These are phyloP conservation scores for Aspergillus egyptiacus DNA, from an alignment of 495 filamentous ascomycete species.

Conservation along the genomic window DNA sequence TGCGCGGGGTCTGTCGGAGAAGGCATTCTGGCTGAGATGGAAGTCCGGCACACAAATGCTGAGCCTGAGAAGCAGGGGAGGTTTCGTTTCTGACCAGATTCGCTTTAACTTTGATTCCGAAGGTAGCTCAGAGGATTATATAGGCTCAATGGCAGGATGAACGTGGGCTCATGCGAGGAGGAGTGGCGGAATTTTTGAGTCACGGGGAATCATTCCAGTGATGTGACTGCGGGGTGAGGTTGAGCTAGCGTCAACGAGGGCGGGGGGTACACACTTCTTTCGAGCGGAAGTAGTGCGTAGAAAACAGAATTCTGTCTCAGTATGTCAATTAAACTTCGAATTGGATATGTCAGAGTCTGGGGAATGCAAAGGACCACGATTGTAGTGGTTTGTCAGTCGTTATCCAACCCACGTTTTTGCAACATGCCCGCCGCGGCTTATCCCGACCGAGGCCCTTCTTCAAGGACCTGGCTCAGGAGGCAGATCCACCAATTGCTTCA, in stretches of 20 bases:
- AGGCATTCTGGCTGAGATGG: slow-evolving; percentile 28
- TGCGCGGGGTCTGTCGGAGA: slow-evolving; percentile 29
- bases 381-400: slow-evolving; percentile 10
- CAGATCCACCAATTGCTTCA: no score
- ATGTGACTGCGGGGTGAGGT: slow-evolving; percentile 4
- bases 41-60: background rate
- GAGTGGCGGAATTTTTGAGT: slow-evolving; percentile 7
- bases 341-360: background rate
- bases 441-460: slow-evolving; percentile 2
- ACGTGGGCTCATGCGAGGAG: background rate
- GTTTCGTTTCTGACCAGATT: background rate
- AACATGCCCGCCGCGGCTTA: background rate
- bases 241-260: background rate
- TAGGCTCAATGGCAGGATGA: background rate
- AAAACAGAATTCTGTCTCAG: background rate
- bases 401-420: background rate
- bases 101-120: background rate
- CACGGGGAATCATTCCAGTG: background rate
- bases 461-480: no score
- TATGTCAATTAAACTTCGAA: background rate
- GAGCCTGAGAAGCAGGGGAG: background rate
- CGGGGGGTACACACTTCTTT: background rate
- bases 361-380: slow-evolving; percentile 4
- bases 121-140: background rate
- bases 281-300: background rate